Evolutionary conservation across 805 yeast genomes (phyloP), one percentile per base, ranked within the genome.

Genomic region (Schizosaccharomyces cryophilus): DNA sequence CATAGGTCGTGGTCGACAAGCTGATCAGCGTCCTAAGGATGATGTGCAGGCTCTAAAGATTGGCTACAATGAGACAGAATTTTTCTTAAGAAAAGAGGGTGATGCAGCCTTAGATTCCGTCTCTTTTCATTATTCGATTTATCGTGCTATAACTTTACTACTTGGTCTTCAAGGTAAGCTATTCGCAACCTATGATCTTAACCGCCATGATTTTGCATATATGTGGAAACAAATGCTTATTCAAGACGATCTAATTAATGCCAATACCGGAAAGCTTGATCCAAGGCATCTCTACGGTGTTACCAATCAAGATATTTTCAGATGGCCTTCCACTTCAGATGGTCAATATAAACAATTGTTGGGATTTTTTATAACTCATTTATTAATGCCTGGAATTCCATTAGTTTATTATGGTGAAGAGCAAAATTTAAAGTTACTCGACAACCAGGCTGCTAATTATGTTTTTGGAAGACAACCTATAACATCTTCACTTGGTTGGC

Each of bases 381-480:
- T 56, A 35, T 5, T 56, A 2, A 35, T 56, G 45, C 59, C 59
- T n/a, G 59, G 59, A n/a, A 56, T 56, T 19, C 59, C 59, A 5
- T 19, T 56, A 6, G 26, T 56, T 26, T 31, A 35, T n/a, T 56
- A 38, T n/a, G 59, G 59, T 29, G 59, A 56, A 31, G 59, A 56
- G 19, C 59, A 56, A 56, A 38, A 31, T 31, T 35, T 56, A 9
- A 35, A 56, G 19, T 19, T 38, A 19, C 59, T 56, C 9, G 59
- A 56, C 29, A 56, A 56, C 59, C 42, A 31, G 19, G 59, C 59
- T n/a, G 59, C 59, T 11, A 56, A 56, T 7, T 56, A 56, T 21
- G 19, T 56, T 5, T 56, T 35, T 24, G 45, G 45, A n/a, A 17
- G 59, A 29, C 45, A 56, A 24, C 59, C 59, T 21, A 56, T 56